A percentile compares a stretch with the other conserved stretches of the same genome.
Conservation (phyloP, 148 eudicot species). For the Chenopodium quinoa region DNA sequence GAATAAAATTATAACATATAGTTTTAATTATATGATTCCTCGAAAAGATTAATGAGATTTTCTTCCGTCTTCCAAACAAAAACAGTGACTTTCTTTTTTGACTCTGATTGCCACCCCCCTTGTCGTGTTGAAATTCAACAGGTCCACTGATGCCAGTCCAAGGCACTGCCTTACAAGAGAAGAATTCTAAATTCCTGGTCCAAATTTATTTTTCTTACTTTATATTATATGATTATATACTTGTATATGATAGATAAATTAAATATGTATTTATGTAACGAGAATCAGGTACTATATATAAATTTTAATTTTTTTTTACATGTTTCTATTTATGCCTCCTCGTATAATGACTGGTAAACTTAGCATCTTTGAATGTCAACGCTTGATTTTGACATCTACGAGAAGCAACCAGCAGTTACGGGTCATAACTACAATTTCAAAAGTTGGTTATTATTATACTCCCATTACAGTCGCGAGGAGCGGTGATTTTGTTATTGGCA, state of each 20-base stretch:
- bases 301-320: neutral
- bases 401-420: neutral
- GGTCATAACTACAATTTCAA: neutral
- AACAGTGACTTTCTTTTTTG: neutral
- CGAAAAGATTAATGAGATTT: neutral
- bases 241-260: no score
- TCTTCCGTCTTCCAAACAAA: neutral
- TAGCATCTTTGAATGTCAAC: conserved; percentile 18
- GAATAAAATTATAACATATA: neutral
- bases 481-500: no score
- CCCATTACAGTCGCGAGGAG: no score
- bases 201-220: neutral
- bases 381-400: conserved; percentile 11
- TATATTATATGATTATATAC: no score
- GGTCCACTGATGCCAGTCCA: conserved; percentile 23
- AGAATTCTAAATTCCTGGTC: conserved; percentile 1
- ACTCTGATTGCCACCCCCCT: conserved; percentile 8
- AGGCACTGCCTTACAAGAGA: conserved; percentile 8
- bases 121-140: conserved; percentile 22
- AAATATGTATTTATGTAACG: neutral
- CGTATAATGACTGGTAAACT: neutral
- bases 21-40: conserved; percentile 15
- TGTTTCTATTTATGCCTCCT: neutral
- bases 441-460: neutral
- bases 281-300: conserved; percentile 4